Evolutionary conservation across 2,329 filamentous ascomycete species (phyloP).

Genomic region (Phyllachora maydis): DNA sequence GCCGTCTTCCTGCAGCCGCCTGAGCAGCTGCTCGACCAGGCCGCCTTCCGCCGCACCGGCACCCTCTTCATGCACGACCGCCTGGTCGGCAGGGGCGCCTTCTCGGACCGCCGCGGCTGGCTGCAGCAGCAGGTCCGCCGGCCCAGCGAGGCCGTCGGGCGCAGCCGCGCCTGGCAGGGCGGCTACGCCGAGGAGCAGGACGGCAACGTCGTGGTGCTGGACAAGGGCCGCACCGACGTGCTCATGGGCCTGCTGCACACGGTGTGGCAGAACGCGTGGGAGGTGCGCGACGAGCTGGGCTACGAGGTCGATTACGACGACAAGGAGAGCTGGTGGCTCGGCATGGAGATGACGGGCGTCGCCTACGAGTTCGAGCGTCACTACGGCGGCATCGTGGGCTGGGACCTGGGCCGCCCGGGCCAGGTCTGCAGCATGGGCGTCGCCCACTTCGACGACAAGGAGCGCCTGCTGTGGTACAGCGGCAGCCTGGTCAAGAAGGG

Average conservation of each 20-base stretch:
- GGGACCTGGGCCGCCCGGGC: slow-evolving; percentile 4
- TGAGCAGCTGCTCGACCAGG: slow-evolving; percentile 11
- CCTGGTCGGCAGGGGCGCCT: slow-evolving; percentile 15
- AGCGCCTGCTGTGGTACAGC: slow-evolving; percentile 19
- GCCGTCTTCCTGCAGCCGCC: slow-evolving; percentile 16
- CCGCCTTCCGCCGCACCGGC: slow-evolving; percentile 11
- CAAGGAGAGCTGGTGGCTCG: slow-evolving; percentile 24
- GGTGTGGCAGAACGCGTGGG: slow-evolving; percentile 20
- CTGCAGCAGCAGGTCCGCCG: slow-evolving; percentile 15
- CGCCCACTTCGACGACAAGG: slow-evolving; percentile 17
- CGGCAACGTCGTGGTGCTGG: slow-evolving; percentile 17
- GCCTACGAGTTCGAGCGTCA: slow-evolving; percentile 17
- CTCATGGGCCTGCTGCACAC: slow-evolving; percentile 17
- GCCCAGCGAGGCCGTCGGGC: slow-evolving; percentile 11
- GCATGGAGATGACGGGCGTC: slow-evolving; percentile 16
- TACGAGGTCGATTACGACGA: slow-evolving; percentile 20
- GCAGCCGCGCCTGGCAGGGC: slow-evolving; percentile 16
- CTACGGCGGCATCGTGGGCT: slow-evolving; percentile 19
- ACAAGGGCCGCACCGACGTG: slow-evolving; percentile 16
- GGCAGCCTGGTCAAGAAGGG: slow-evolving; percentile 18
- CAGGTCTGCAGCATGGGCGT: slow-evolving; percentile 19
- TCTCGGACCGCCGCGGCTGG: slow-evolving; percentile 14
- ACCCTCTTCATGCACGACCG: slow-evolving; percentile 19
- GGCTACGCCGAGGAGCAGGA: slow-evolving; percentile 19
- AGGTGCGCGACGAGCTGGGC: slow-evolving; percentile 16